phyloP scores from a whole-genome alignment of 2,329 filamentous ascomycete genomes.

The Emmonsia crescens region DNA sequence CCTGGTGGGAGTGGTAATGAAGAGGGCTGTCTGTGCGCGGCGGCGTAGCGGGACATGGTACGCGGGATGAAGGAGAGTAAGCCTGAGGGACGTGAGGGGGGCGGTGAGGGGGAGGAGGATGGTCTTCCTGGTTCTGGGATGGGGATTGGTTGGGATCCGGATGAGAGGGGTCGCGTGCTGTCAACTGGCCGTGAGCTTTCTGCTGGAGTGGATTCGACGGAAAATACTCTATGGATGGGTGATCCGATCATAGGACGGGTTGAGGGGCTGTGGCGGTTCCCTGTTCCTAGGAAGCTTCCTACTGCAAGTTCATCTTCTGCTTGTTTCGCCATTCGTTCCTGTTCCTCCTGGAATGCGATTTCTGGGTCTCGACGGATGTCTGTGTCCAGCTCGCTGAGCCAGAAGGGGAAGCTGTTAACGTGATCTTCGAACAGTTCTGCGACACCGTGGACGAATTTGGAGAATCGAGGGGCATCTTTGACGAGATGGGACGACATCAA shows the following conservation, averaged over 20 bases:
- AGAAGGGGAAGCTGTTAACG: constrained; percentile 93
- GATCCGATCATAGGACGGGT: constrained; percentile 24
- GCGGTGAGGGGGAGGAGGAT: constrained; percentile 18
- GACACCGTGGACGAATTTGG: constrained; percentile 91
- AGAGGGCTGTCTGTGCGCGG: constrained; percentile 30
- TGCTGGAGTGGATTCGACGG: constrained; percentile 17
- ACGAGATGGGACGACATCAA: constrained; percentile 88
- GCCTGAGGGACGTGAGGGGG: constrained; percentile 42
- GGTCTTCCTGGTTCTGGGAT: background rate
- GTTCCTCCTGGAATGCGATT: constrained; percentile 80
- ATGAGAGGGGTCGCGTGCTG: background rate
- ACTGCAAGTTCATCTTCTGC: constrained; percentile 83
- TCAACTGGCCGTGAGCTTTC: background rate
- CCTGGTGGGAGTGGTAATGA: constrained; percentile 62
- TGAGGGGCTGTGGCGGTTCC: constrained; percentile 34
- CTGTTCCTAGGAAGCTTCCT: constrained; percentile 67
- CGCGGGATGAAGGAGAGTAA: constrained; percentile 67
- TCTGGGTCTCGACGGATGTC: constrained; percentile 93
- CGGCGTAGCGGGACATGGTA: constrained; percentile 66
- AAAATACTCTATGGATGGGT: constrained; percentile 20
- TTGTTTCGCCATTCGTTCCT: constrained; percentile 66
- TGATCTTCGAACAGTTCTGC: constrained; percentile 89
- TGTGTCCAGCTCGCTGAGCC: constrained; percentile 80
- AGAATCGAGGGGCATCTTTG: constrained; percentile 80
- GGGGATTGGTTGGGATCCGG: background rate